Base-by-base conservation (phyloP, 805 yeast species). In the Wickerhamiella australiensis region DNA sequence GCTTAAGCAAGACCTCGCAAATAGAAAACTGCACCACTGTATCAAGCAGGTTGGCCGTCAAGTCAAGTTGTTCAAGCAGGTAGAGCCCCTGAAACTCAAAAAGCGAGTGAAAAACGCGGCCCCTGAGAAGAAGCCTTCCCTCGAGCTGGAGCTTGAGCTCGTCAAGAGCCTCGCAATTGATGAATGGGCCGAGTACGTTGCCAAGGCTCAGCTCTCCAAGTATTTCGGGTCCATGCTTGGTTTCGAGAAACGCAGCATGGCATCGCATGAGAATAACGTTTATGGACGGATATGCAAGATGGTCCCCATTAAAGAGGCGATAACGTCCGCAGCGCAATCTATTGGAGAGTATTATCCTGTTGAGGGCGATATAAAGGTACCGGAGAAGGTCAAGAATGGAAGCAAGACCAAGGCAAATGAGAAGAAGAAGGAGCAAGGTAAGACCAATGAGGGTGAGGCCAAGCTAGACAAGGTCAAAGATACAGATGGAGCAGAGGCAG, bases 241-340 rank as follows among this genome's bases (percentile, higher is more conserved):
- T 11, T 49, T 47, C 37, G 49, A 51, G 21, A 55, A 55, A 36
- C 52, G 53, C 5, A 21, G 49, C 5, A 50, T 56, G 21, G 38
- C 49, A 22, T 59, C 59, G 9, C 65, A 61, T 7, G 60, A 56
- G 13, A 54, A 56, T 23, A 57, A 64, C 35, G 63, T 68, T 36
- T 69, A 64, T 52, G 72, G 69, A 46, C 61, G 65, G n/a, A 47
- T 66, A 48, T 57, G 72, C 35, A 71, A 61, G 6, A 66, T 57
- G 1, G 64, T 49, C 11, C 46, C 54, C 1, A 52, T 59, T 12
- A 47, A 43, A 13, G 50, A 44, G 11, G 56, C 57, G 1, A 11
- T 55, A 1, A 20, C 42, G 2, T 44, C 46, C n/a, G 50, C 56
- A 2, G 22, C 40, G 3, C 50, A 46, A 27, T 11, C 45, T 6